Percentiles rank a stretch among this genome's conserved stretches.
Evolutionary conservation across 768 basidiomycete genomes (phyloP).

Genomic region (Lactarius hatsudake): DNA sequence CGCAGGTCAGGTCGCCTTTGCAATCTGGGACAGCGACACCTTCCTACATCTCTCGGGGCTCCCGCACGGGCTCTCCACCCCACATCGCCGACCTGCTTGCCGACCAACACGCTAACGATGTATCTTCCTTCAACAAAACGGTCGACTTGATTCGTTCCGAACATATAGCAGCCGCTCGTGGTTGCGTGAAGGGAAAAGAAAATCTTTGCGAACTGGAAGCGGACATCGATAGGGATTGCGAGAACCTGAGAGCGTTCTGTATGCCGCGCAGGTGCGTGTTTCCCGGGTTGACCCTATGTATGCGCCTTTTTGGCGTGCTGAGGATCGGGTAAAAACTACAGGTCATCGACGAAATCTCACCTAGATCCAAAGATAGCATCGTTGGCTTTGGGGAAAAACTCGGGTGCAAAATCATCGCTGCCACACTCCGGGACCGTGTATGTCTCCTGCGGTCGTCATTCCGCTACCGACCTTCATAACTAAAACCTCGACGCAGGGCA

Average conservation of each 20-base stretch:
- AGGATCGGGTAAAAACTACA: constrained; percentile 34
- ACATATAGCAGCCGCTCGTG: constrained; percentile 75
- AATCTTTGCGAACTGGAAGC: constrained; percentile 73
- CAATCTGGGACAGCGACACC: constrained; percentile 21
- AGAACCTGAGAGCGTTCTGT: constrained; percentile 77
- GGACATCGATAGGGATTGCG: constrained; percentile 89
- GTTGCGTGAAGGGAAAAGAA: constrained; percentile 52
- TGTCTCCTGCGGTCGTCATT: constrained; percentile 29
- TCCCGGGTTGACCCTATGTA: background rate
- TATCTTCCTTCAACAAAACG: constrained; percentile 62
- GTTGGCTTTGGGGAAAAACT: constrained; percentile 91
- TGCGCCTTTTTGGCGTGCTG: background rate
- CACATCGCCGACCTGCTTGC: background rate
- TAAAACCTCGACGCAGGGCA: constrained; percentile 50
- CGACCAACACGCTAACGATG: background rate
- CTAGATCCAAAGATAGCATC: constrained; percentile 89
- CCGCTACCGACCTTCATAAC: background rate
- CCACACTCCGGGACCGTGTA: constrained; percentile 83
- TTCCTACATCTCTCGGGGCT: constrained; percentile 10
- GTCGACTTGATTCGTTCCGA: constrained; percentile 87
- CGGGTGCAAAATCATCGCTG: constrained; percentile 89
- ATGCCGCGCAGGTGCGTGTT: constrained; percentile 79
- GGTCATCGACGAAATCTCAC: constrained; percentile 98
- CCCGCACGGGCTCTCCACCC: constrained; percentile 6
- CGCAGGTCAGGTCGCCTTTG: constrained; percentile 29